Percentiles rank a stretch among this genome's conserved stretches.
Conservation (phyloP, 2,329 filamentous ascomycete genomes). For the Pezicula carpinea region DNA sequence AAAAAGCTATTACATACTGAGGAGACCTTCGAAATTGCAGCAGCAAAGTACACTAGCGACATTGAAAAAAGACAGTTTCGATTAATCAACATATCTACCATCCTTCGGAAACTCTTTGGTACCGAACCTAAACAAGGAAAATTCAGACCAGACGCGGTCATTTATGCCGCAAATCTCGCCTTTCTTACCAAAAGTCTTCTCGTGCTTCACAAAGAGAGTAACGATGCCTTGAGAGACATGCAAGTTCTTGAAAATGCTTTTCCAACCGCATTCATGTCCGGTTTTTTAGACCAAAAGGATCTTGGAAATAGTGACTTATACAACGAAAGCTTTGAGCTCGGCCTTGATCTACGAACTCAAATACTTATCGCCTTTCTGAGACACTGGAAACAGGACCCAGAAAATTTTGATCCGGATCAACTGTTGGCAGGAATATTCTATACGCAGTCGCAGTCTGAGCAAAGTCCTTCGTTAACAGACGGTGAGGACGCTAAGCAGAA, state of each 20-base stretch:
- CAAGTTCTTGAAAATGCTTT: conserved; percentile 29
- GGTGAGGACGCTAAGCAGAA: conserved; percentile 32
- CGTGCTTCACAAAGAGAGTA: conserved; percentile 19
- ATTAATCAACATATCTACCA: conserved; percentile 32
- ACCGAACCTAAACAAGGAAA: conserved; percentile 13
- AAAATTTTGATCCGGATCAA: conserved; percentile 33
- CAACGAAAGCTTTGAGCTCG: conserved; percentile 41
- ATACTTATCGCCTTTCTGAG: conserved; percentile 40
- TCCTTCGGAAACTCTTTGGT: conserved; percentile 28
- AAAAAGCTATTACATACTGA: conserved; percentile 12
- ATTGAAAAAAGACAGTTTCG: conserved; percentile 6
- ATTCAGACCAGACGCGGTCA: conserved; percentile 32
- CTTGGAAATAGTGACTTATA: conserved; percentile 36
- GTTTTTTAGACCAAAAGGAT: conserved; percentile 15
- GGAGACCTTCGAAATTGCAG: conserved; percentile 9
- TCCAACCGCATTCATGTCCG: conserved; percentile 30
- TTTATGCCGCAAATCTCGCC: conserved; percentile 41
- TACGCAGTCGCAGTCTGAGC: conserved; percentile 13
- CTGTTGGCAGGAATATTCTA: conserved; percentile 38
- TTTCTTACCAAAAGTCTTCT: conserved; percentile 31
- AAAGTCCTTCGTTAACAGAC: conserved; percentile 22
- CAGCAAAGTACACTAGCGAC: conserved; percentile 9
- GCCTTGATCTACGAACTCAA: conserved; percentile 51
- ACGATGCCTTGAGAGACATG: conserved; percentile 14
- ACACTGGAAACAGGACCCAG: conserved; percentile 23